Evolutionary conservation across 1,139 yeast species (phyloP).

Genomic region (Suhomyces wounanorum): DNA sequence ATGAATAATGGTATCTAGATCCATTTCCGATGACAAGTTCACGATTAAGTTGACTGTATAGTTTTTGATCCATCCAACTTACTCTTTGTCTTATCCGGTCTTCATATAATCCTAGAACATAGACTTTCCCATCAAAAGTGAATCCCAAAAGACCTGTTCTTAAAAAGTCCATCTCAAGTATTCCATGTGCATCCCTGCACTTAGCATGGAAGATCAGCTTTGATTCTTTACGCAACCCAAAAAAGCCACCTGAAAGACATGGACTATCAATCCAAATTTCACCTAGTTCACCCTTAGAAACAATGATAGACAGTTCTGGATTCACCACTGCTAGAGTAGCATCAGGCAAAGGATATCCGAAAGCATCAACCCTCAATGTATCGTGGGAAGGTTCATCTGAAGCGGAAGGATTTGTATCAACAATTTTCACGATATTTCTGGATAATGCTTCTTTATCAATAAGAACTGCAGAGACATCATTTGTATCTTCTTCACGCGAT

Average conservation of each 20-base stretch:
- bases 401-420: conserved; percentile 61
- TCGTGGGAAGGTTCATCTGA: conserved; percentile 54
- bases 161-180: conserved; percentile 73
- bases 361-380: conserved; percentile 75
- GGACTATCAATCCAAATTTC: conserved; percentile 97
- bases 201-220: conserved; percentile 79
- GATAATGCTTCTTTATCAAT: conserved; percentile 82
- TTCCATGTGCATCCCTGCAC: conserved; percentile 69
- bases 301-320: conserved; percentile 77
- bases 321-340: conserved; percentile 92
- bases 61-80: conserved; percentile 60
- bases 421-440: conserved; percentile 72
- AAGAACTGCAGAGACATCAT: conserved; percentile 66
- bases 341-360: conserved; percentile 93
- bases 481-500: conserved; percentile 39
- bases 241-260: conserved; percentile 84
- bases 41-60: conserved; percentile 33
- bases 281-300: conserved; percentile 80
- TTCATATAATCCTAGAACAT: conserved; percentile 85
- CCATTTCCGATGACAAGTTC: conserved; percentile 40
- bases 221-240: conserved; percentile 70
- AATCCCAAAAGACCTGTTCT: conserved; percentile 93
- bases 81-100: conserved; percentile 83
- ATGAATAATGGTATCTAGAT: conserved; percentile 74
- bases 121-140: conserved; percentile 81